Evolutionary conservation across 139 green algal genomes (phyloP).

Genomic region (Medakamo hakoo): DNA sequence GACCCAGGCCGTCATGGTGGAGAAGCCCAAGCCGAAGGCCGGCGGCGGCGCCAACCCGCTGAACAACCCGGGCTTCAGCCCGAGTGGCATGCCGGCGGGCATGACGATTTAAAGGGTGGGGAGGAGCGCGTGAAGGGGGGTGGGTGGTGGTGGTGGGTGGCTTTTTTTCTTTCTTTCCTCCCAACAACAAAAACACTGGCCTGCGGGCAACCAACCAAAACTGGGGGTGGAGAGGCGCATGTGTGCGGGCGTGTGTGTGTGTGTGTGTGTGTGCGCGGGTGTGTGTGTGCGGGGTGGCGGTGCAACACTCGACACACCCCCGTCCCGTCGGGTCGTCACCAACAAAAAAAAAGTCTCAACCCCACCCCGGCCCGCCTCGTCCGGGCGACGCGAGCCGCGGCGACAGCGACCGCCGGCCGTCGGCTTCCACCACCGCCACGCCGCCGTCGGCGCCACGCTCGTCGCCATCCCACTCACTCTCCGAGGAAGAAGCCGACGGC

Average conservation of each 20-base stretch:
- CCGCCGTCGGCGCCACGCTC: background rate
- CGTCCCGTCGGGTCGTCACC: too few relatives aligned
- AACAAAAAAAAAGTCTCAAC: too few relatives aligned
- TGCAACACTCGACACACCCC: too few relatives aligned
- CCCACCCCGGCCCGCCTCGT: too few relatives aligned
- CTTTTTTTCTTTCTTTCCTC: background rate
- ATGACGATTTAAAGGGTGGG: slow-evolving; percentile 52
- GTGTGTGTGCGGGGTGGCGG: too few relatives aligned
- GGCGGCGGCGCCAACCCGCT: background rate
- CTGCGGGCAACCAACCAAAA: too few relatives aligned
- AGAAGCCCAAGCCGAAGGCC: slow-evolving; percentile 37
- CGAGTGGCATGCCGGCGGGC: slow-evolving; percentile 56
- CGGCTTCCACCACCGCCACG: too few relatives aligned
- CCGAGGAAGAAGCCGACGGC: background rate
- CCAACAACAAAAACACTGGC: too few relatives aligned
- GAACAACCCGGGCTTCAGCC: slow-evolving; percentile 24
- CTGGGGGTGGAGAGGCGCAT: too few relatives aligned
- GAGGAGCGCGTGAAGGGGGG: background rate
- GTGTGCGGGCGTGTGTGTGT: background rate
- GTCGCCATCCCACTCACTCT: too few relatives aligned
- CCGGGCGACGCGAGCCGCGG: too few relatives aligned
- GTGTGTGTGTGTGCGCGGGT: background rate
- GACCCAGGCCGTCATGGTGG: slow-evolving; percentile 91
- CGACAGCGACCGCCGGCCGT: too few relatives aligned
- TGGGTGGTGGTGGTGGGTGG: background rate